Conservation (phyloP, 2,329 filamentous ascomycete species). For the Meredithiella fracta region DNA sequence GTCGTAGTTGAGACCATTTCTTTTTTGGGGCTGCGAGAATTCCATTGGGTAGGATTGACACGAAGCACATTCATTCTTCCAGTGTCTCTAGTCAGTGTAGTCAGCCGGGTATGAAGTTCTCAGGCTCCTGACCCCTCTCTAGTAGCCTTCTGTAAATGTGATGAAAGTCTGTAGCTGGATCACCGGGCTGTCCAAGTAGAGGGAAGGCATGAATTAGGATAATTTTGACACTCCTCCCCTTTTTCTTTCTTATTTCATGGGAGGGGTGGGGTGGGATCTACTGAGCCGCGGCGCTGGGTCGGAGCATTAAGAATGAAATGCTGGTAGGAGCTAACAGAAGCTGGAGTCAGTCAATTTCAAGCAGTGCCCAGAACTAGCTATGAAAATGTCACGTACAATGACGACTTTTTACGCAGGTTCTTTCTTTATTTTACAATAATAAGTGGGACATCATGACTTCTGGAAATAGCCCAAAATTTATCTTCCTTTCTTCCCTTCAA, state of each 20-base stretch:
- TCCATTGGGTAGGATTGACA: not conserved
- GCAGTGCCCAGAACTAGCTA: too few species aligned
- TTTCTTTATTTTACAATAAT: not conserved
- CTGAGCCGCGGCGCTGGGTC: slow-evolving; percentile 2
- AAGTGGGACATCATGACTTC: not conserved
- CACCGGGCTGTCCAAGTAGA: too few species aligned
- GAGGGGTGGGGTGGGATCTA: not conserved
- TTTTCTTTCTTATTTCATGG: not conserved
- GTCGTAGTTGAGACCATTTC: not conserved
- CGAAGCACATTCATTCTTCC: too few species aligned
- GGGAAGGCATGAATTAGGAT: not conserved
- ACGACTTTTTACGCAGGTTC: not conserved
- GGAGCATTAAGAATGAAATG: not conserved
- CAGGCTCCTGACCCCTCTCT: too few species aligned
- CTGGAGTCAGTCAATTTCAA: not conserved
- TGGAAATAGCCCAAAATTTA: too few species aligned
- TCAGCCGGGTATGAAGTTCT: too few species aligned
- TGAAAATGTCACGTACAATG: too few species aligned
- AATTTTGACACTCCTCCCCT: not conserved
- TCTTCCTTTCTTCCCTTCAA: too few species aligned
- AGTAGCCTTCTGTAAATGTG: too few species aligned
- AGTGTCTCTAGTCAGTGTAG: too few species aligned
- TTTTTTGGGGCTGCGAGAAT: not conserved
- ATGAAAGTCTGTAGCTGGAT: not conserved
- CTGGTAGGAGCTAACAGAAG: not conserved